These are phyloP conservation scores for Sugiyamaella chiloensis DNA, from an alignment of 805 yeast species.

Conservation along the genomic window DNA sequence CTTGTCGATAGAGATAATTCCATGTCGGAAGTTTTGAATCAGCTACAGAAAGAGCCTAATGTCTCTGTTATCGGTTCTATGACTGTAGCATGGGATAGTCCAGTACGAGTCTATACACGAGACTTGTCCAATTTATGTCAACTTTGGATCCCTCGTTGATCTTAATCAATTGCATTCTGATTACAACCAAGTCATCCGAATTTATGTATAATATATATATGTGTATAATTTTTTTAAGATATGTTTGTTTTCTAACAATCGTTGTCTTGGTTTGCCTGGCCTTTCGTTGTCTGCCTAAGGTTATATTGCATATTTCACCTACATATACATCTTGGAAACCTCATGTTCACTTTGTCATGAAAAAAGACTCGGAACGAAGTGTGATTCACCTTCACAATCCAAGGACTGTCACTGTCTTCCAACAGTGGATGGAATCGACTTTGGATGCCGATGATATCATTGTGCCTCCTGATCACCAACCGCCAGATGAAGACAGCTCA, in stretches of 20 bases:
- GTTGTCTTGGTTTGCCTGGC: too few species aligned
- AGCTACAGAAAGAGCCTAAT: neutral
- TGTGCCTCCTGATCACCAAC: neutral
- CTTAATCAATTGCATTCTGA: too few species aligned
- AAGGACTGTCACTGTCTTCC: neutral
- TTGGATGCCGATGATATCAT: neutral
- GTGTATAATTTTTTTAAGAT: too few species aligned
- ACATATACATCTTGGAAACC: too few species aligned
- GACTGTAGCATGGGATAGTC: neutral
- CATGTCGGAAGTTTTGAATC: neutral
- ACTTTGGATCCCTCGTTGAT: too few species aligned
- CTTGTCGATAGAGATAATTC: conserved; percentile 18
- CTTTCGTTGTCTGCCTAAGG: too few species aligned
- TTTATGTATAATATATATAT: too few species aligned
- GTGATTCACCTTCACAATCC: neutral
- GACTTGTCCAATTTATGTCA: neutral
- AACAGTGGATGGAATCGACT: neutral
- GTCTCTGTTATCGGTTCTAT: neutral
- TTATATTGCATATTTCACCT: too few species aligned
- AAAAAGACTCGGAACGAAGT: neutral
- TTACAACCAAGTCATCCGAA: too few species aligned
- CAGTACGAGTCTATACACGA: conserved; percentile 3
- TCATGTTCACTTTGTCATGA: too few species aligned
- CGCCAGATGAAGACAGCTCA: neutral
- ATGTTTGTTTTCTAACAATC: too few species aligned